Evolutionary conservation across 108 stramenopile genomes (phyloP), one percentile per base, ranked within the genome.

Genomic region (Cyclotella choctawhatcheeana): DNA sequence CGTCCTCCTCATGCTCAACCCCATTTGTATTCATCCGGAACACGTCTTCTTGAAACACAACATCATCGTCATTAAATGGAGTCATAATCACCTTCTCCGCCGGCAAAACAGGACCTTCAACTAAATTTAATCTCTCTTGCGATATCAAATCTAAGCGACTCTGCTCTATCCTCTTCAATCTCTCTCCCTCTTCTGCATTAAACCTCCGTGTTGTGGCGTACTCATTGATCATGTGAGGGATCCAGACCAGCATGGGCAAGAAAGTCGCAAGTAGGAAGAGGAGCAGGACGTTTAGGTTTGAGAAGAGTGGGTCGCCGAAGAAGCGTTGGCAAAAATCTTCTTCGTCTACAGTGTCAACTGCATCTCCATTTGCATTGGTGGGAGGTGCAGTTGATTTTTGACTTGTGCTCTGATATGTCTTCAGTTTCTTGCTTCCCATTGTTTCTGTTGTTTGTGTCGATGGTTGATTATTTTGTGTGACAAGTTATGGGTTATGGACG

Each of bases 241-340:
- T 79, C 71, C 78, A 79, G n/a, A 67, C 59, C 20, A 79, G 24
- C 52, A 70, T 54, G 58, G 78, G 78, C 21, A 79, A 52, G 29
- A 79, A 51, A 0, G 78, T 72, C 14, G 78, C 78, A 25, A 58
- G 48, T 10, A 79, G 26, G 66, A 79, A 72, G 5, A 79, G 59
- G 30, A 67, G 35, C 18, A 60, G 0, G 44, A 79, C 78, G 59
- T 79, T 71, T 25, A 67, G 52, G 34, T 79, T 79, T 29, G 78
- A 61, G 59, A 67, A 79, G 71, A 79, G 78, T 3, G 64, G 66
- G 18, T 79, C 78, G 30, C 78, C 78, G 71, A 79, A 79, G 78
- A 79, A 79, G 2, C 71, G 58, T 62, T 79, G 78, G 59, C 78
- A 79, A 25, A 79, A 63, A 71, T 79, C 77, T 25, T 60, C 59